Evolutionary conservation across 176 grass and related monocot species (phyloP).

Genomic region (Zea luxurians): DNA sequence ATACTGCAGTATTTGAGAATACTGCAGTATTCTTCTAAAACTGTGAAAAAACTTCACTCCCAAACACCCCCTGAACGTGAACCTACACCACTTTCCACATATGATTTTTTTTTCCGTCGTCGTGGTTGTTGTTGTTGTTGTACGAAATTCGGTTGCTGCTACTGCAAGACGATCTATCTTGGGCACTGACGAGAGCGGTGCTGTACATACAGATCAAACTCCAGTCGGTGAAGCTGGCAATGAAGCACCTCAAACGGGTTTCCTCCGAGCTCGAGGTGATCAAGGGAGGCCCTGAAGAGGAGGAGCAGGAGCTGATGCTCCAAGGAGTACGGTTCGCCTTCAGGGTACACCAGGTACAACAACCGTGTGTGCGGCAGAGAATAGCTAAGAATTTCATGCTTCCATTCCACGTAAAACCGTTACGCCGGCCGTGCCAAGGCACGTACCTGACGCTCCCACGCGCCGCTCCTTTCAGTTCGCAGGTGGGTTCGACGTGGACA

Average conservation of each 20-base stretch:
- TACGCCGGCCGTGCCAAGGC: not conserved
- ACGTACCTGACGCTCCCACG: not conserved
- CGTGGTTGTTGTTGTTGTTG: no score
- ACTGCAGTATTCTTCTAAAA: no score
- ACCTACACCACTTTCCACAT: no score
- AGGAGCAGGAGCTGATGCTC: slow-evolving; percentile 92
- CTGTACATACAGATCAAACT: slow-evolving; percentile 71
- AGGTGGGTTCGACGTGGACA: slow-evolving; percentile 85
- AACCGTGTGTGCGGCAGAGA: no score
- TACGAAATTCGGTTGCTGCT: no score
- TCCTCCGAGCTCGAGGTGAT: slow-evolving; percentile 75
- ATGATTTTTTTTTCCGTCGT: no score
- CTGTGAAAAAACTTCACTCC: no score
- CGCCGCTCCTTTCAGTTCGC: slow-evolving; percentile 64
- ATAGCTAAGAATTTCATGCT: not conserved
- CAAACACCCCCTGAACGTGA: no score
- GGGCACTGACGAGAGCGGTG: slow-evolving; percentile 14
- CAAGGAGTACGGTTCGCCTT: slow-evolving; percentile 95
- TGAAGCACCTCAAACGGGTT: slow-evolving; percentile 85
- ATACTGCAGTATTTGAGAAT: no score
- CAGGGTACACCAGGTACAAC: slow-evolving; percentile 85
- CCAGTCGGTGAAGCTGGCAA: slow-evolving; percentile 81
- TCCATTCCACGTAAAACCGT: not conserved
- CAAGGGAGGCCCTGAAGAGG: slow-evolving; percentile 71
- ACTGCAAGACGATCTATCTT: no score